These are phyloP conservation scores for Penicillium sp. DNA, from an alignment of 2,329 filamentous ascomycete genomes.

Conservation along the genomic window DNA sequence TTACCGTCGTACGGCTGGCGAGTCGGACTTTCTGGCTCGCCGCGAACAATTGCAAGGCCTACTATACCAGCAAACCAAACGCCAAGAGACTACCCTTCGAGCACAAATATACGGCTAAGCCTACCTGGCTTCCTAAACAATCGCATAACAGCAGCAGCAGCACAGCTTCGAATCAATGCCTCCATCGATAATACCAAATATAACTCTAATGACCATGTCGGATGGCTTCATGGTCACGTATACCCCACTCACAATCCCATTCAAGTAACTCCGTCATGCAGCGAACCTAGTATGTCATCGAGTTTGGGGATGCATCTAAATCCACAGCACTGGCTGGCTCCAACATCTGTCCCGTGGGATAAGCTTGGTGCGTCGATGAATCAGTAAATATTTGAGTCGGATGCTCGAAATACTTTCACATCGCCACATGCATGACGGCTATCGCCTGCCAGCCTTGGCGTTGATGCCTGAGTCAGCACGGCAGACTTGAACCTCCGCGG, in stretches of 20 bases:
- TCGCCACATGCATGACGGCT: too few relatives aligned
- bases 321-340: slow-evolving; percentile 30
- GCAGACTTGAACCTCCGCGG: too few relatives aligned
- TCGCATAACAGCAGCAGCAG: slow-evolving; percentile 1
- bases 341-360: slow-evolving; percentile 27
- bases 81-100: slow-evolving; percentile 5
- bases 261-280: slow-evolving; percentile 14
- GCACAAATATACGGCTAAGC: slow-evolving; percentile 5
- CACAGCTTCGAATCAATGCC: slow-evolving; percentile 10
- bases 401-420: background rate
- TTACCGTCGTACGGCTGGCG: too few relatives aligned
- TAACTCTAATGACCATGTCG: slow-evolving; percentile 3
- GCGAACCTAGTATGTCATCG: slow-evolving; percentile 18
- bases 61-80: slow-evolving; percentile 12
- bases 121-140: background rate
- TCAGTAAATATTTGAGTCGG: slow-evolving; percentile 12
- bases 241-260: slow-evolving; percentile 5
- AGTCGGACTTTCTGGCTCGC: too few relatives aligned
- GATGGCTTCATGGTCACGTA: slow-evolving; percentile 14
- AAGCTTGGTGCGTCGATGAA: slow-evolving; percentile 11
- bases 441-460: too few relatives aligned
- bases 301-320: slow-evolving; percentile 23
- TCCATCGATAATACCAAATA: slow-evolving; percentile 1
- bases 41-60: too few relatives aligned
- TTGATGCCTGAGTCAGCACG: too few relatives aligned